Conservation (phyloP, 2,329 filamentous ascomycete genomes). For the Diaporthe vaccinii region DNA sequence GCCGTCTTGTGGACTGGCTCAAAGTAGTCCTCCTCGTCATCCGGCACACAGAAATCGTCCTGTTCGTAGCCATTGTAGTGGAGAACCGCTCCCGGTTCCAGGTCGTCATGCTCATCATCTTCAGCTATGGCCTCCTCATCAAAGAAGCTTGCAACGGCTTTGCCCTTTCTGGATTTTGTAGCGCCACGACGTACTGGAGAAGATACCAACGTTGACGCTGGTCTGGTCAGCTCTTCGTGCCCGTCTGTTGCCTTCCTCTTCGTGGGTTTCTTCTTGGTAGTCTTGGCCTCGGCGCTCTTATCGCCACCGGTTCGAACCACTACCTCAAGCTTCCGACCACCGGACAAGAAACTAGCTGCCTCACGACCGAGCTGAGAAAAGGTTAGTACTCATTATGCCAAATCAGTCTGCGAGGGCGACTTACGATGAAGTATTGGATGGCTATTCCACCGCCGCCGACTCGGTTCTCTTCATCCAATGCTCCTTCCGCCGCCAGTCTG, state of each 20-base stretch:
- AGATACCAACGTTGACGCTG: conserved; percentile 63
- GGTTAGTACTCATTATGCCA: neutral
- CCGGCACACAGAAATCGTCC: conserved; percentile 55
- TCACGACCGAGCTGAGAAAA: conserved; percentile 27
- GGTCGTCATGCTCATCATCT: conserved; percentile 54
- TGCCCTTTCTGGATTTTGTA: conserved; percentile 52
- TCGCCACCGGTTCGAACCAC: conserved; percentile 54
- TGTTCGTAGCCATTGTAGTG: conserved; percentile 60
- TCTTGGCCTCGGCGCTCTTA: conserved; percentile 49
- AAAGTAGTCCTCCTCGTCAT: conserved; percentile 60
- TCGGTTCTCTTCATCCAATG: conserved; percentile 78
- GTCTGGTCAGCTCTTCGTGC: conserved; percentile 44
- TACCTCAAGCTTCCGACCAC: conserved; percentile 59
- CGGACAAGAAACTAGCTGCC: conserved; percentile 55
- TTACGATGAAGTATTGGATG: conserved; percentile 78
- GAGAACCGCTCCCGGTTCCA: conserved; percentile 50
- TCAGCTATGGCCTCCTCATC: conserved; percentile 47
- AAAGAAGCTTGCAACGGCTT: conserved; percentile 43
- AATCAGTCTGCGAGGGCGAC: conserved; percentile 48
- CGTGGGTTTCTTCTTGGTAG: conserved; percentile 51
- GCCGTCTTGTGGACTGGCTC: conserved; percentile 54
- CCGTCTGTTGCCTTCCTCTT: conserved; percentile 45
- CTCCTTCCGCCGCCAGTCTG: conserved; percentile 79
- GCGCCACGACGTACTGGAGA: conserved; percentile 60
- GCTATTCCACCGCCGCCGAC: conserved; percentile 69